These are phyloP conservation scores for Solanum gandarillasii DNA, from an alignment of 257 asterid species.

Conservation along the genomic window DNA sequence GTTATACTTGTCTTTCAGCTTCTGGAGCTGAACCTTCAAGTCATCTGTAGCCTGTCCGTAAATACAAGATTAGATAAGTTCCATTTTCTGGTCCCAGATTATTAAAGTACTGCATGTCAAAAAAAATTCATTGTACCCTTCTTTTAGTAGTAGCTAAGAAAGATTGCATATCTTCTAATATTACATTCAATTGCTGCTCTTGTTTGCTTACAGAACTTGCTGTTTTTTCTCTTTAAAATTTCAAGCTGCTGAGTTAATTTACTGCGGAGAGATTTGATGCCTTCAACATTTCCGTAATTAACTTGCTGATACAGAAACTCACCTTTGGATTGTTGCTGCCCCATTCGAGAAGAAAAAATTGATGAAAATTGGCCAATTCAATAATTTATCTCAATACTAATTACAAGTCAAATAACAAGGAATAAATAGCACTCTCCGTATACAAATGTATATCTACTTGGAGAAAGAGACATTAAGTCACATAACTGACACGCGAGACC, in stretches of 20 bases:
- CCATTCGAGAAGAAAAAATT: slow-evolving; percentile 28
- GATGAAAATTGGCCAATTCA: not conserved
- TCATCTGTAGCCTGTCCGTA: slow-evolving; percentile 28
- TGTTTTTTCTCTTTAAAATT: slow-evolving; percentile 17
- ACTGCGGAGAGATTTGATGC: slow-evolving; percentile 56
- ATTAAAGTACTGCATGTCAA: not conserved
- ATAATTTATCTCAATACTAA: too few species aligned
- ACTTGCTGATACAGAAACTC: slow-evolving; percentile 72
- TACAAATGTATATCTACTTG: too few species aligned
- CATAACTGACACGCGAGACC: too few species aligned
- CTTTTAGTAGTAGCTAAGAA: slow-evolving; percentile 33
- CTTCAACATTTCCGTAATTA: slow-evolving; percentile 49
- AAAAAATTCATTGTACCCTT: slow-evolving; percentile 14
- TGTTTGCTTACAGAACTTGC: slow-evolving; percentile 23
- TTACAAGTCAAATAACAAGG: too few species aligned
- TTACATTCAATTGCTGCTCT: slow-evolving; percentile 26
- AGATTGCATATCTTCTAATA: slow-evolving; percentile 27
- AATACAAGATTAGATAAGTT: not conserved
- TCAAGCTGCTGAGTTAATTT: slow-evolving; percentile 41
- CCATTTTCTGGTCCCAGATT: not conserved
- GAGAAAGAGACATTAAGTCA: too few species aligned
- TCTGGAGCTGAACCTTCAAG: slow-evolving; percentile 18
- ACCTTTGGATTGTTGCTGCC: slow-evolving; percentile 72
- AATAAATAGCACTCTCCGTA: too few species aligned
- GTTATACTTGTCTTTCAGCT: slow-evolving; percentile 10